Conservation (phyloP, 176 grass and related monocot genomes). For the Thinopyrum elongatum region DNA sequence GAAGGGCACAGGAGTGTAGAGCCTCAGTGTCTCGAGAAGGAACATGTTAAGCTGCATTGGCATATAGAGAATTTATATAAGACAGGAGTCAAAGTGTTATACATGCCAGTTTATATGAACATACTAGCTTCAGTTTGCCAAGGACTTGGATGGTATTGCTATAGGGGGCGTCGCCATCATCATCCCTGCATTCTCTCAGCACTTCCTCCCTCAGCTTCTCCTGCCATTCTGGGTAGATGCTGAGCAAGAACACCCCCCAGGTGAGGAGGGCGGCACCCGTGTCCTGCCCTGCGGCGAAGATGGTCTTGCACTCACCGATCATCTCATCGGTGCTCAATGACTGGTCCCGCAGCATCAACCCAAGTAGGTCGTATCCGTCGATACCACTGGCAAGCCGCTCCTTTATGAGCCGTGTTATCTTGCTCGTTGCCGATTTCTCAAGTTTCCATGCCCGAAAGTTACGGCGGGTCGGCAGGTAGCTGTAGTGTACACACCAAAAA, state of each 20-base stretch:
- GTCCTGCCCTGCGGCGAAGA: slow-evolving; percentile 50
- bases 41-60: slow-evolving; percentile 37
- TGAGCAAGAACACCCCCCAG: slow-evolving; percentile 49
- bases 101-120: background rate
- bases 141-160: background rate
- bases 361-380: slow-evolving; percentile 39
- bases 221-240: slow-evolving; percentile 41
- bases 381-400: background rate
- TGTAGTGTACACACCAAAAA: background rate
- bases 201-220: slow-evolving; percentile 46
- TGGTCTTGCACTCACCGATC: slow-evolving; percentile 55
- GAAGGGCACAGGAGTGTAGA: slow-evolving; percentile 25
- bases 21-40: slow-evolving; percentile 35
- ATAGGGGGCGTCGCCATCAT: background rate
- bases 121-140: slow-evolving; percentile 41
- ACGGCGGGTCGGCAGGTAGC: slow-evolving; percentile 35
- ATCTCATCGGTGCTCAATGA: slow-evolving; percentile 41
- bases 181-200: background rate
- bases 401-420: slow-evolving; percentile 24
- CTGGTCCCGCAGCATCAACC: slow-evolving; percentile 33
- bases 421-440: slow-evolving; percentile 23
- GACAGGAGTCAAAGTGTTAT: background rate
- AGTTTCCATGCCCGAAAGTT: slow-evolving; percentile 17
- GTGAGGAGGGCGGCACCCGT: slow-evolving; percentile 22
- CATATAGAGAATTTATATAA: background rate